phyloP scores from a whole-genome alignment of 2,329 filamentous ascomycete species.

The Verticillium dahliae region DNA sequence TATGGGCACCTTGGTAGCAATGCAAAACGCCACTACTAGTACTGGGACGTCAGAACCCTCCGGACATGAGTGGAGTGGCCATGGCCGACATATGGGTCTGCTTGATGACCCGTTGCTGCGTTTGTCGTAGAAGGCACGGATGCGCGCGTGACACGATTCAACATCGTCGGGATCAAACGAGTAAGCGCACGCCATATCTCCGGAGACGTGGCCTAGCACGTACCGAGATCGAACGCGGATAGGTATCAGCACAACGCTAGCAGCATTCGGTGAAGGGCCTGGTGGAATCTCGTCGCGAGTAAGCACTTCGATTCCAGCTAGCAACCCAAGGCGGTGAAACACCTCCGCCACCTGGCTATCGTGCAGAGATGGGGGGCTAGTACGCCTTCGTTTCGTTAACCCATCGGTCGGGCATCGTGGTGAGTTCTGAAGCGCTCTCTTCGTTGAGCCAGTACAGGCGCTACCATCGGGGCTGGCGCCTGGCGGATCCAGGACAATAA shows the following conservation, averaged over 20 bases:
- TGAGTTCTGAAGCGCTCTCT: no score
- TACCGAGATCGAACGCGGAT: no score
- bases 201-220: not conserved
- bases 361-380: no score
- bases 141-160: not conserved
- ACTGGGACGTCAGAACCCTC: not conserved
- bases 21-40: not conserved
- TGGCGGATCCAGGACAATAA: no score
- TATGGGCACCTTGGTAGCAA: not conserved
- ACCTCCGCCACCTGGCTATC: no score
- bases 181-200: not conserved
- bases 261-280: not conserved
- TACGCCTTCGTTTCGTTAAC: no score
- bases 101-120: not conserved
- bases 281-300: not conserved
- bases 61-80: not conserved
- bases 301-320: not conserved
- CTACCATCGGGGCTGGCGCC: no score
- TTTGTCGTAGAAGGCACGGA: not conserved
- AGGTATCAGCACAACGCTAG: not conserved
- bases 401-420: no score
- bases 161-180: no score
- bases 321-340: not conserved
- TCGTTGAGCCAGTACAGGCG: no score
- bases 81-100: no score